A percentile compares a stretch with the other conserved stretches of the same genome.
These are phyloP conservation scores for Alternaria burnsii DNA, from an alignment of 2,329 filamentous ascomycete genomes.

Conservation along the genomic window DNA sequence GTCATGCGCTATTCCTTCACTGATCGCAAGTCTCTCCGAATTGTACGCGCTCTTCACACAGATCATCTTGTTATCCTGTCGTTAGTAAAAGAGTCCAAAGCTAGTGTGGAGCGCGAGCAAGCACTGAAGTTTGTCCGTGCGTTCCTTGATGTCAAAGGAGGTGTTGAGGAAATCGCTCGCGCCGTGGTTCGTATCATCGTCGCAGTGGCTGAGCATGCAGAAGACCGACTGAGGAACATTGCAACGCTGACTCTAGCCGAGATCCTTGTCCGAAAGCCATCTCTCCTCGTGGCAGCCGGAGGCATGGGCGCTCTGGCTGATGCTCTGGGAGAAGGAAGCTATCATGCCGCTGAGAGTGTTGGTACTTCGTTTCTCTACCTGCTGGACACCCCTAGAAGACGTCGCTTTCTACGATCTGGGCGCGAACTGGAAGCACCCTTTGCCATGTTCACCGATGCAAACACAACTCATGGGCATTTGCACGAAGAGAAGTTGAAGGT, in stretches of 20 bases:
- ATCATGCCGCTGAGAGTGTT: conserved; percentile 90
- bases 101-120: conserved; percentile 96
- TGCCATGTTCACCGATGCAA: conserved; percentile 88
- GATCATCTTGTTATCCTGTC: conserved; percentile 93
- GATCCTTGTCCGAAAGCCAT: conserved; percentile 85
- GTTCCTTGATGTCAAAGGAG: conserved; percentile 94
- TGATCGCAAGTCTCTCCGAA: conserved; percentile 86
- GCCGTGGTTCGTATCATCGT: conserved; percentile 89
- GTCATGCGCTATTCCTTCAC: conserved; percentile 95
- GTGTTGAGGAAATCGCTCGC: conserved; percentile 84
- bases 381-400: conserved; percentile 81
- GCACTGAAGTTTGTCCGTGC: conserved; percentile 95
- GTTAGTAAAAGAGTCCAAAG: conserved; percentile 92
- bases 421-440: conserved; percentile 88
- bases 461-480: conserved; percentile 58
- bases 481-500: conserved; percentile 77
- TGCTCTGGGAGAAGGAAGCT: conserved; percentile 86
- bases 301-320: conserved; percentile 90
- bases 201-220: conserved; percentile 84
- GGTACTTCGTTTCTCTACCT: conserved; percentile 88
- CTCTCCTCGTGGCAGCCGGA: conserved; percentile 80
- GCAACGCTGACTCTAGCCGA: conserved; percentile 93
- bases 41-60: conserved; percentile 85
- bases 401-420: conserved; percentile 84
- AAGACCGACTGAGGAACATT: conserved; percentile 87